Evolutionary conservation across 805 yeast species (phyloP).

Genomic region (Candida ponderosae): DNA sequence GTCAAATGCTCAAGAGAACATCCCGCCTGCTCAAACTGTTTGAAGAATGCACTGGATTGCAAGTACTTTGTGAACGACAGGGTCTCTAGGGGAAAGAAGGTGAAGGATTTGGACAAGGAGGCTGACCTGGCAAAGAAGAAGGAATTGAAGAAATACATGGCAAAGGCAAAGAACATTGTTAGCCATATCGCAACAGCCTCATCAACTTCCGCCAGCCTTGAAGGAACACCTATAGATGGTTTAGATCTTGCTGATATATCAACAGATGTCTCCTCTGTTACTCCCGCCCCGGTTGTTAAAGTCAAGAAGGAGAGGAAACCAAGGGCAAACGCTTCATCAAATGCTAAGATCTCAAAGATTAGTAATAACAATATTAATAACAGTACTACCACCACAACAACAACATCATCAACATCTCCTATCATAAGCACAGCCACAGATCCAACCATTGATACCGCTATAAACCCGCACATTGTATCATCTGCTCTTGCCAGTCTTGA

Average conservation of each 20-base stretch:
- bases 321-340: too few relatives aligned
- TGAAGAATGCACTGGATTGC: conserved; percentile 38
- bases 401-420: too few relatives aligned
- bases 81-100: conserved; percentile 27
- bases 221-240: too few relatives aligned
- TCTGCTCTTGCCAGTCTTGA: too few relatives aligned
- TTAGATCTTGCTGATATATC: too few relatives aligned
- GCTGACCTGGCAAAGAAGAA: conserved; percentile 15
- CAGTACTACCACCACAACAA: too few relatives aligned
- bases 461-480: too few relatives aligned
- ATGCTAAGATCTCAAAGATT: too few relatives aligned
- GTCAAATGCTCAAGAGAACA: conserved; percentile 46
- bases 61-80: conserved; percentile 52
- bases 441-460: not conserved
- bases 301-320: too few relatives aligned
- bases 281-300: too few relatives aligned
- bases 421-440: not conserved
- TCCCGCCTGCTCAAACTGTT: conserved; percentile 46
- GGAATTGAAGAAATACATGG: conserved; percentile 16
- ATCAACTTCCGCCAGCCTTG: not conserved
- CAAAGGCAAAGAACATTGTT: conserved; percentile 13
- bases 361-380: too few relatives aligned
- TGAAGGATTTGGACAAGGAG: conserved; percentile 14
- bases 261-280: too few relatives aligned
- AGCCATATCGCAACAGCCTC: not conserved